These are phyloP conservation scores for Claviceps digitariae DNA, from an alignment of 2,329 filamentous ascomycete species.

Conservation along the genomic window DNA sequence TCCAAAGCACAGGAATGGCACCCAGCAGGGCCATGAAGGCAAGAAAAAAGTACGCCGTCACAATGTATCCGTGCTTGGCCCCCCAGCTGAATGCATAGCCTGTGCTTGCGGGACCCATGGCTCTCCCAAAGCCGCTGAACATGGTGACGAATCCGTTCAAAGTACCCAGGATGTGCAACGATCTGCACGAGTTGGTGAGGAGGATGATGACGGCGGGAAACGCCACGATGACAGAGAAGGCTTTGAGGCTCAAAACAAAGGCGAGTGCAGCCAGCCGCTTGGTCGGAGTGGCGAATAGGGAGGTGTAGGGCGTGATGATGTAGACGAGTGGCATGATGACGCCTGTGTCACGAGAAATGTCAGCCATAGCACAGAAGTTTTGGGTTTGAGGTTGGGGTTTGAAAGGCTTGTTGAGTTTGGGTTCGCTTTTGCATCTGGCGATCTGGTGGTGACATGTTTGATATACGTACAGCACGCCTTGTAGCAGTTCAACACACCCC, in stretches of 20 bases:
- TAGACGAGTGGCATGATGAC: constrained; percentile 62
- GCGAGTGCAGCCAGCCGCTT: constrained; percentile 51
- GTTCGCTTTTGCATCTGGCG: background rate
- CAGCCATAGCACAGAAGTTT: background rate
- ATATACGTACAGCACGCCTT: constrained; percentile 39
- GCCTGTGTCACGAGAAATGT: constrained; percentile 22
- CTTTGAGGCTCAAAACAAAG: constrained; percentile 57
- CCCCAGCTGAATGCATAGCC: constrained; percentile 66
- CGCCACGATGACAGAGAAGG: constrained; percentile 63
- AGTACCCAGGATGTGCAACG: constrained; percentile 64
- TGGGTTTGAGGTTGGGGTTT: too few species aligned
- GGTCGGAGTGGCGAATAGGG: constrained; percentile 37
- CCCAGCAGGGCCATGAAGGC: constrained; percentile 48
- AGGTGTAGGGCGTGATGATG: constrained; percentile 68
- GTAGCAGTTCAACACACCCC: constrained; percentile 63
- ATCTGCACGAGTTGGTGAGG: constrained; percentile 72
- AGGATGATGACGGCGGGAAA: constrained; percentile 87
- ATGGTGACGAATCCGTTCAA: constrained; percentile 84
- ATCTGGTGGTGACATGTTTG: too few species aligned
- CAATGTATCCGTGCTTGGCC: constrained; percentile 59
- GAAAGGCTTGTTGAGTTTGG: too few species aligned
- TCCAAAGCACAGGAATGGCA: constrained; percentile 58
- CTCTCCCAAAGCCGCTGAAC: constrained; percentile 66
- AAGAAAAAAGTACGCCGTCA: constrained; percentile 74
- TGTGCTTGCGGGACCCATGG: constrained; percentile 59